These are phyloP conservation scores for Ziziphus jujuba DNA, from an alignment of 306 rosid genomes.

Conservation along the genomic window DNA sequence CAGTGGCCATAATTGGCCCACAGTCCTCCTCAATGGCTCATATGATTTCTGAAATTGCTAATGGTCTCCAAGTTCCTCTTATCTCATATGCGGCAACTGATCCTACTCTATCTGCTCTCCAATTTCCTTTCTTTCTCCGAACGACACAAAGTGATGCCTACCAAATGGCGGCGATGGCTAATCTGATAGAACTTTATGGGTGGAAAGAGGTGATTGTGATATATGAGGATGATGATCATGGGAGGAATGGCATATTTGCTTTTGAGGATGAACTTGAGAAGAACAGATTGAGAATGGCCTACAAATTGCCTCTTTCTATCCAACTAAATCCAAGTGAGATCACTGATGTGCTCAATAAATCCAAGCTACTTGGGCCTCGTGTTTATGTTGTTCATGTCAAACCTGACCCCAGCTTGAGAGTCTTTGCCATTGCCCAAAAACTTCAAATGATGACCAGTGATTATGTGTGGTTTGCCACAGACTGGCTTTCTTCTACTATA, in stretches of 20 bases:
- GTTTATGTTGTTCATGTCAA: conserved; percentile 79
- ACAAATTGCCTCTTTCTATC: conserved; percentile 62
- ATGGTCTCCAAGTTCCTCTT: conserved; percentile 84
- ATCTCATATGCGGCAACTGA: conserved; percentile 91
- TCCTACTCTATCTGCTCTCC: conserved; percentile 85
- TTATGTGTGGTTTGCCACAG: conserved; percentile 86
- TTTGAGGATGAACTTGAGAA: conserved; percentile 70
- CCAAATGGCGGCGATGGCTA: conserved; percentile 89
- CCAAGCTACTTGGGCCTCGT: conserved; percentile 71
- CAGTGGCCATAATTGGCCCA: conserved; percentile 80
- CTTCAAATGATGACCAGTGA: conserved; percentile 74
- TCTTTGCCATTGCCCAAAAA: conserved; percentile 57
- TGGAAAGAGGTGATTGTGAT: conserved; percentile 86
- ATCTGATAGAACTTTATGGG: conserved; percentile 57
- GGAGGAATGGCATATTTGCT: conserved; percentile 79
- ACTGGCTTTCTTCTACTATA: conserved; percentile 80
- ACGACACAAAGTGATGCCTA: conserved; percentile 60
- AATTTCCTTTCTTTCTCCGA: conserved; percentile 83
- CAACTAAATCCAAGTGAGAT: conserved; percentile 48
- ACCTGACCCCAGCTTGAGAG: conserved; percentile 67
- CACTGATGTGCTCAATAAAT: conserved; percentile 53
- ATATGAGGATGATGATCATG: conserved; percentile 78
- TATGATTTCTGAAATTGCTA: conserved; percentile 71
- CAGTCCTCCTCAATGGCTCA: conserved; percentile 85
- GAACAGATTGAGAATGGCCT: conserved; percentile 47